These are phyloP conservation scores for Blastobotrys niveus DNA, from an alignment of 1,139 yeast species.

Conservation along the genomic window DNA sequence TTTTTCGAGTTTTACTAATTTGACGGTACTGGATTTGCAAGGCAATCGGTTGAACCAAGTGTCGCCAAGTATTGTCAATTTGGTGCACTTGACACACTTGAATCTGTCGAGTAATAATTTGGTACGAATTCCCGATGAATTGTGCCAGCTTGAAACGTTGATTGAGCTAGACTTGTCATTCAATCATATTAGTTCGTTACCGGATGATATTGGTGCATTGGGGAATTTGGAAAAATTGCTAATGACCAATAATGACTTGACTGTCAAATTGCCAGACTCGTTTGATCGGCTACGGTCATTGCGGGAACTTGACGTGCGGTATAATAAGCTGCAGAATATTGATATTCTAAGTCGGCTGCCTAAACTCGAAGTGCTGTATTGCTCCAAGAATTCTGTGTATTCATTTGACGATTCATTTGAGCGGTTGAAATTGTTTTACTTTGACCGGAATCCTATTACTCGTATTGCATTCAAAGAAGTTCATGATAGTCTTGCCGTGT, in stretches of 20 bases:
- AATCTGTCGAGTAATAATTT: constrained; percentile 81
- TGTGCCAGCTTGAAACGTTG: constrained; percentile 57
- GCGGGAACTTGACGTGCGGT: constrained; percentile 70
- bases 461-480: constrained; percentile 58
- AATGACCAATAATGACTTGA: constrained; percentile 66
- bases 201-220: constrained; percentile 57
- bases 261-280: constrained; percentile 50
- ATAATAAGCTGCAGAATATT: constrained; percentile 62
- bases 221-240: constrained; percentile 60
- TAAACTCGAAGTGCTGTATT: constrained; percentile 62
- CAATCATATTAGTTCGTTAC: constrained; percentile 59
- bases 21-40: constrained; percentile 40
- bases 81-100: constrained; percentile 52
- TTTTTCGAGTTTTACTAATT: constrained; percentile 26
- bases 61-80: constrained; percentile 56
- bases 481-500: constrained; percentile 58
- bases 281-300: constrained; percentile 52
- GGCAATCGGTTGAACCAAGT: constrained; percentile 67
- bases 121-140: constrained; percentile 58
- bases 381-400: constrained; percentile 73
- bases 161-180: constrained; percentile 75
- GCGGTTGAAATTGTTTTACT: constrained; percentile 37
- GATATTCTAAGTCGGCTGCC: constrained; percentile 60
- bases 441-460: constrained; percentile 78
- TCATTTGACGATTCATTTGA: constrained; percentile 50